phyloP scores from a whole-genome alignment of 139 green algal species.

The Edaphochlamys debaryana region DNA sequence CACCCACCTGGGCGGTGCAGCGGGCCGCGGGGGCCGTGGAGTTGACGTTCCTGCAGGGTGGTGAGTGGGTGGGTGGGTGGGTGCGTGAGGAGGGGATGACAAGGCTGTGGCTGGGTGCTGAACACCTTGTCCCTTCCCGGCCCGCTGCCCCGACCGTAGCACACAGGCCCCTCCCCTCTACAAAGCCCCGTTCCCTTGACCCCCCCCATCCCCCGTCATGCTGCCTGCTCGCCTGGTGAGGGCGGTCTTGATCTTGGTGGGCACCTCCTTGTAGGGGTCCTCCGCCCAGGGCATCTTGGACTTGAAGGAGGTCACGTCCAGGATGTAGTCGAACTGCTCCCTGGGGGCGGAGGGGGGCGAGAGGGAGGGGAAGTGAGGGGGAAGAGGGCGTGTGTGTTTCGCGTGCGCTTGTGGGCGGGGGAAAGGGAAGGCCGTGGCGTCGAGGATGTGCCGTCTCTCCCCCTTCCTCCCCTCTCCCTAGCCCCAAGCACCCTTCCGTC shows the following conservation, averaged over 20 bases:
- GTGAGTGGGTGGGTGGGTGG: too few species aligned
- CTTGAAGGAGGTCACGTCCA: slow-evolving; percentile 93
- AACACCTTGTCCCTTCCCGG: too few species aligned
- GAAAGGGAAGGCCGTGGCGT: too few species aligned
- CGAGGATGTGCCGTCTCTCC: too few species aligned
- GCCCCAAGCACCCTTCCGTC: too few species aligned
- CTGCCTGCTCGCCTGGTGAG: slow-evolving; percentile 73
- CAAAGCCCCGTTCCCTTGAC: background rate
- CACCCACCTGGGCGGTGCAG: slow-evolving; percentile 52
- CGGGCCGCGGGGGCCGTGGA: slow-evolving; percentile 38
- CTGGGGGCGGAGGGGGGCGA: slow-evolving; percentile 4
- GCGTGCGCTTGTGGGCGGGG: too few species aligned
- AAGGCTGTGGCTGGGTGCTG: too few species aligned
- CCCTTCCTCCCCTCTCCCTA: too few species aligned
- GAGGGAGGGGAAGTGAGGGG: background rate
- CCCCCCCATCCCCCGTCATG: background rate
- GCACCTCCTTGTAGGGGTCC: slow-evolving; percentile 80
- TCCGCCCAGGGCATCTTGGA: slow-evolving; percentile 74
- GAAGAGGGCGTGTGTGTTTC: too few species aligned
- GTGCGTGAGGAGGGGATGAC: background rate
- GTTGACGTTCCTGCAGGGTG: slow-evolving; percentile 57
- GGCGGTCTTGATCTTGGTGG: slow-evolving; percentile 79
- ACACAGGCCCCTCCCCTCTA: too few species aligned
- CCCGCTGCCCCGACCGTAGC: too few species aligned
- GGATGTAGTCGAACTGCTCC: slow-evolving; percentile 71